phyloP scores from a whole-genome alignment of 345 rosid genomes.

The Ailanthus altissimus region DNA sequence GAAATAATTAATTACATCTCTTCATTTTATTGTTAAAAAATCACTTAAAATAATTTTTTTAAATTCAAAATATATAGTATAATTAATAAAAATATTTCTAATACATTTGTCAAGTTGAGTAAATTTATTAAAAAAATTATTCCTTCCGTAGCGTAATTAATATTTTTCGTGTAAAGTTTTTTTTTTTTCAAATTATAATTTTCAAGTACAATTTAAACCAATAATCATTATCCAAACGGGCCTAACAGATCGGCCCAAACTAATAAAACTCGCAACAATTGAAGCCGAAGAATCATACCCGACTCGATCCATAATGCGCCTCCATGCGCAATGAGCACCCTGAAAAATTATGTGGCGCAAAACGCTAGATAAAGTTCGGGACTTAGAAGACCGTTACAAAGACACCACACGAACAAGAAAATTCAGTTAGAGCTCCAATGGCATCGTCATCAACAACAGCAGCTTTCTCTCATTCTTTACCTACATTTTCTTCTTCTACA shows the following conservation, averaged over 20 bases:
- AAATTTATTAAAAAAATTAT: too few species aligned
- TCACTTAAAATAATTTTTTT: too few species aligned
- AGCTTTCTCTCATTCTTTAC: constrained; percentile 38
- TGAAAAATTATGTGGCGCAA: constrained; percentile 10
- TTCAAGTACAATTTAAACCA: too few species aligned
- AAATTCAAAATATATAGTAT: too few species aligned
- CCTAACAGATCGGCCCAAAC: not conserved
- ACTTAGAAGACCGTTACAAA: not conserved
- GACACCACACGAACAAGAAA: not conserved
- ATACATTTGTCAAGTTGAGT: too few species aligned
- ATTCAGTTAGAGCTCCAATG: constrained; percentile 22
- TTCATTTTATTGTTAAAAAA: too few species aligned
- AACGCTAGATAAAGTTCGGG: constrained; percentile 2
- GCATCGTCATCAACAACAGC: constrained; percentile 41
- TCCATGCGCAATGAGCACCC: not conserved
- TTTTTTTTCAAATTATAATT: not conserved
- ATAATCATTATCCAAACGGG: not conserved
- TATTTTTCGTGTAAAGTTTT: not conserved
- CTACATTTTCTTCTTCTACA: constrained; percentile 29
- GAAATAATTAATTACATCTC: too few species aligned
- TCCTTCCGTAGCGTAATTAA: too few species aligned
- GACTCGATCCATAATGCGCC: not conserved
- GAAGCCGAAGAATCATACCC: not conserved
- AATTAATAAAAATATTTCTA: too few species aligned
- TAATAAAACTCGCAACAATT: not conserved